Evolutionary conservation across 192 early-diverging fungal species (phyloP), one percentile per base, ranked within the genome.

Genomic region (Linnemannia exigua): DNA sequence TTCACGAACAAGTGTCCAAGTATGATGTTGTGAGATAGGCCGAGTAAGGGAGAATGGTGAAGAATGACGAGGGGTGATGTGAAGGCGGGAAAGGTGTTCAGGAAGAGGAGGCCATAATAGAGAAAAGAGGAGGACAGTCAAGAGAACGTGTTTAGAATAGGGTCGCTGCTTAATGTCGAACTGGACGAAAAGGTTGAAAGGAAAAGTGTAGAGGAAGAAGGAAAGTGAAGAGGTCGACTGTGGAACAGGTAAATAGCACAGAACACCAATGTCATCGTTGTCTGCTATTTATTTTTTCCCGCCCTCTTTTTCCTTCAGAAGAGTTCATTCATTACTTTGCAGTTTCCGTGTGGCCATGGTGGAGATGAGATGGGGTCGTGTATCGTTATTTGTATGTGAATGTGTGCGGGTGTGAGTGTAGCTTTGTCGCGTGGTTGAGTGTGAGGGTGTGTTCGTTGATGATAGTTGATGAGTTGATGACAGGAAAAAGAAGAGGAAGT

Each of bases 291-390:
- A n/a, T 31, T 63, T 63, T 63, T 63, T 38, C 67, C 67, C 17
- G 20, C 33, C 36, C 8, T 48, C 46, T 38, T 31, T 46, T 28
- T 33, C 9, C 9, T 44, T 44, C 9, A 44, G 22, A 54, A 7
- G n/a, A 12, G 6, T n/a, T 63, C 12, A 25, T 20, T 54, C 11
- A 47, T 86, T 86, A 86, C 84, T 86, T 72, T 86, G 84, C 36
- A 86, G 79, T 86, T 86, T 86, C 84, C 84, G 73, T 76, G 84
- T 80, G 31, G 84, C 84, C 84, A 86, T 86, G 74, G 73, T 36
- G 58, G 58, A 66, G 71, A 73, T 35, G 19, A 28, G 46, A 51
- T 33, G 36, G 36, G 37, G 52, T 63, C 12, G 74, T 80, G 63
- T 50, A 66, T 31, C 58, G 69, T 70, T 68, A 14, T 37, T 70